These are phyloP conservation scores for Dentipellis sp. DNA, from an alignment of 768 basidiomycete genomes.

Conservation along the genomic window DNA sequence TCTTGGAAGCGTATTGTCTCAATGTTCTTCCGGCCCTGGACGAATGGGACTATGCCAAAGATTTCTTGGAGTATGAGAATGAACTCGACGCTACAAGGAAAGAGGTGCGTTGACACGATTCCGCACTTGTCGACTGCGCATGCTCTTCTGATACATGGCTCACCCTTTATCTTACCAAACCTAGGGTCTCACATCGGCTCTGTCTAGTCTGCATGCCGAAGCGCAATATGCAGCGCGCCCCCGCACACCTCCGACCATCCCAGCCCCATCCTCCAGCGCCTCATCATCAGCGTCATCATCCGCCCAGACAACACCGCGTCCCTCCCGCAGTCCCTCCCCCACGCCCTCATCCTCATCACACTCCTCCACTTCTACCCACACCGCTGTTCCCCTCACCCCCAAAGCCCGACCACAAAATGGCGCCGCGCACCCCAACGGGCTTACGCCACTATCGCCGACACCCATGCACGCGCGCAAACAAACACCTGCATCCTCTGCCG, in stretches of 20 bases:
- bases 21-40: slow-evolving; percentile 62
- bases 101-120: slow-evolving; percentile 35
- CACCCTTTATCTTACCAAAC: slow-evolving; percentile 1
- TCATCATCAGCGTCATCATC: background rate
- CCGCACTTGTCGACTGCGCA: background rate
- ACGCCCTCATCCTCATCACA: slow-evolving; percentile 8
- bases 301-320: slow-evolving; percentile 7
- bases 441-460: slow-evolving; percentile 3
- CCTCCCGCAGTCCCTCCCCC: slow-evolving; percentile 13
- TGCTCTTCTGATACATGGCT: slow-evolving; percentile 10
- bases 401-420: background rate
- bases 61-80: slow-evolving; percentile 66
- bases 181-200: slow-evolving; percentile 5
- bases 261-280: background rate
- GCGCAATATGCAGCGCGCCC: background rate
- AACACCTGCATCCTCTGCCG: background rate
- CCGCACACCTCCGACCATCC: background rate
- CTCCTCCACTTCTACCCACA: slow-evolving; percentile 14
- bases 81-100: slow-evolving; percentile 44
- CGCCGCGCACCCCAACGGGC: background rate
- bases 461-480: background rate
- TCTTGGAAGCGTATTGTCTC: slow-evolving; percentile 69
- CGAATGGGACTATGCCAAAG: slow-evolving; percentile 74
- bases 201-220: slow-evolving; percentile 6
- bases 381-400: slow-evolving; percentile 11